These are phyloP conservation scores for Sonneratia caseolaris DNA, from an alignment of 345 rosid species.

Conservation along the genomic window DNA sequence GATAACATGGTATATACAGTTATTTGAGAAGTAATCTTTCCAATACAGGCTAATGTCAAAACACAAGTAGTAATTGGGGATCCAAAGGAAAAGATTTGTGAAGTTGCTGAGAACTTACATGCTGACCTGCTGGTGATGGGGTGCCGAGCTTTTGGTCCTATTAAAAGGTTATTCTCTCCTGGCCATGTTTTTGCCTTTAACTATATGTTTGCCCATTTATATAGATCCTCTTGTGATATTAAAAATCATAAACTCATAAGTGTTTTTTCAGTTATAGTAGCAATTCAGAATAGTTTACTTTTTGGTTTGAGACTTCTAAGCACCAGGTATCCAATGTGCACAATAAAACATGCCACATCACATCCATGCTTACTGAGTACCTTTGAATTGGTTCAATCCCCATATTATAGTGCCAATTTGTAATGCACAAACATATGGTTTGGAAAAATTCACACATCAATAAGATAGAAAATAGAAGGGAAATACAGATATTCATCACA, in stretches of 20 bases:
- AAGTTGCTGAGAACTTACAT: slow-evolving; percentile 43
- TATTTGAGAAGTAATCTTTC: neutral
- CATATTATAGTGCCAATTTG: no score
- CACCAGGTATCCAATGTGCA: no score
- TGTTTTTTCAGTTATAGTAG: neutral
- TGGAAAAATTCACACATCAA: no score
- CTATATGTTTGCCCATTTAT: neutral
- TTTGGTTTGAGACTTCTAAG: no score
- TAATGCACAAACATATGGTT: no score
- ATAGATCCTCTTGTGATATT: neutral
- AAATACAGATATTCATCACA: no score
- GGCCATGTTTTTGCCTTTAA: neutral
- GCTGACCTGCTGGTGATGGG: slow-evolving; percentile 86
- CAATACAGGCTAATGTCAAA: slow-evolving; percentile 47
- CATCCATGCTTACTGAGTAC: no score
- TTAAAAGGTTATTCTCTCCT: slow-evolving; percentile 48
- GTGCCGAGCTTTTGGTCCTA: slow-evolving; percentile 64
- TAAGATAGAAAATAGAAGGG: no score
- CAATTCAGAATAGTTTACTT: neutral
- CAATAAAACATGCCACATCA: no score
- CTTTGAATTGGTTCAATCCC: no score
- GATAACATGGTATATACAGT: neutral
- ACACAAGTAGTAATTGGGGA: slow-evolving; percentile 70
- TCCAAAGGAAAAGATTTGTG: slow-evolving; percentile 80
- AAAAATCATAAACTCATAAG: neutral